Percentiles rank a stretch among this genome's conserved stretches.
phyloP scores from a whole-genome alignment of 495 filamentous ascomycete genomes.

The Halenospora varia region DNA sequence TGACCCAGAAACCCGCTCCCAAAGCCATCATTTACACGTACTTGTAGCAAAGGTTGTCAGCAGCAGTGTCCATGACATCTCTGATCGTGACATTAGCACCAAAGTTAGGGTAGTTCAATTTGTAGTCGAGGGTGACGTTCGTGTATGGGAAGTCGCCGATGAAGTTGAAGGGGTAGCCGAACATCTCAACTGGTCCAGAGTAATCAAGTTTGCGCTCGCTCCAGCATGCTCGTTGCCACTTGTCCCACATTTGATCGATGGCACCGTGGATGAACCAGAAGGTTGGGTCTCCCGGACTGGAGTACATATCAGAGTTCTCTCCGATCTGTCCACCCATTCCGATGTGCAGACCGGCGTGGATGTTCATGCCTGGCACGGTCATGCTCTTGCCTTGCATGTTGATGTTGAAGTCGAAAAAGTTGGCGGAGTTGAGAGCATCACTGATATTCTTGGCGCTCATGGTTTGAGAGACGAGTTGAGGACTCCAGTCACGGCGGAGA shows the following conservation, averaged over 20 bases:
- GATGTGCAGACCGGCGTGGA: slow-evolving; percentile 24
- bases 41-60: slow-evolving; percentile 25
- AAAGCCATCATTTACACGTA: too few relatives aligned
- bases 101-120: slow-evolving; percentile 24
- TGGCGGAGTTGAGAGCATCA: slow-evolving; percentile 12
- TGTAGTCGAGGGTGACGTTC: slow-evolving; percentile 35
- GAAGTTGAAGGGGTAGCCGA: slow-evolving; percentile 31
- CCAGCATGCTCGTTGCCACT: slow-evolving; percentile 42
- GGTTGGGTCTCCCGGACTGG: slow-evolving; percentile 39
- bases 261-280: slow-evolving; percentile 51
- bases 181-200: slow-evolving; percentile 29
- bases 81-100: slow-evolving; percentile 24
- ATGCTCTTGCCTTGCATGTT: slow-evolving; percentile 21
- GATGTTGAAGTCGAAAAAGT: slow-evolving; percentile 18
- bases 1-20: too few relatives aligned
- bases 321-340: slow-evolving; percentile 26
- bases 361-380: slow-evolving; percentile 10
- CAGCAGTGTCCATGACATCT: slow-evolving; percentile 37
- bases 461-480: slow-evolving; percentile 11
- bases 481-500: slow-evolving; percentile 32
- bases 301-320: slow-evolving; percentile 30
- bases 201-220: slow-evolving; percentile 25
- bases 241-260: slow-evolving; percentile 48
- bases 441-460: slow-evolving; percentile 5
- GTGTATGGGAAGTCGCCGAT: slow-evolving; percentile 27